These are phyloP conservation scores for Pseudoscleropodium purum DNA, from an alignment of 225 moss, liverwort and hornwort species.

Conservation along the genomic window DNA sequence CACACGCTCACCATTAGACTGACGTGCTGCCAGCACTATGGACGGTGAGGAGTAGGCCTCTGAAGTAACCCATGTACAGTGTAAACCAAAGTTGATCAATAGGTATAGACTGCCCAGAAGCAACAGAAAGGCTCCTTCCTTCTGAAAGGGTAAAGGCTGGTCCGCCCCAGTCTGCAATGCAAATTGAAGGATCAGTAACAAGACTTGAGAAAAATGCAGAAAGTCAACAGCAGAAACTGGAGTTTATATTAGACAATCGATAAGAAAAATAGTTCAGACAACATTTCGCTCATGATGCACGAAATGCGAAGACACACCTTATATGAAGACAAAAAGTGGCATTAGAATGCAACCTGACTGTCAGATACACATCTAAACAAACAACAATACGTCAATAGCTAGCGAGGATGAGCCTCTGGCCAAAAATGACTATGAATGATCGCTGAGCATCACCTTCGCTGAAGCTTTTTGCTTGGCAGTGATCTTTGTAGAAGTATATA, in stretches of 20 bases:
- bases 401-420: not conserved
- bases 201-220: not conserved
- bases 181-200: constrained; percentile 7
- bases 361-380: not conserved
- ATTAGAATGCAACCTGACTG: not conserved
- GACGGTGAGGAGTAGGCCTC: constrained; percentile 99
- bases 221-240: not conserved
- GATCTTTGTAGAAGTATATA: constrained; percentile 44
- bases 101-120: constrained; percentile 74
- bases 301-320: not conserved
- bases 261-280: not conserved
- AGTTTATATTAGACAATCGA: not conserved
- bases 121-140: constrained; percentile 62
- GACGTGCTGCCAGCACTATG: constrained; percentile 93
- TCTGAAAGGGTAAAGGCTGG: constrained; percentile 81
- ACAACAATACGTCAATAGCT: not conserved
- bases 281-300: not conserved
- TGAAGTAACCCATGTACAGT: constrained; percentile 99
- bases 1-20: constrained; percentile 91
- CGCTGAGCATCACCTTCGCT: constrained; percentile 59
- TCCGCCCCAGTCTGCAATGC: constrained; percentile 72
- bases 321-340: not conserved
- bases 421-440: not conserved
- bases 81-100: constrained; percentile 67
- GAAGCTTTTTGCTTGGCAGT: constrained; percentile 72